These are phyloP conservation scores for Gorgonomyces haynaldii DNA, from an alignment of 192 early-diverging fungal species.

Conservation along the genomic window DNA sequence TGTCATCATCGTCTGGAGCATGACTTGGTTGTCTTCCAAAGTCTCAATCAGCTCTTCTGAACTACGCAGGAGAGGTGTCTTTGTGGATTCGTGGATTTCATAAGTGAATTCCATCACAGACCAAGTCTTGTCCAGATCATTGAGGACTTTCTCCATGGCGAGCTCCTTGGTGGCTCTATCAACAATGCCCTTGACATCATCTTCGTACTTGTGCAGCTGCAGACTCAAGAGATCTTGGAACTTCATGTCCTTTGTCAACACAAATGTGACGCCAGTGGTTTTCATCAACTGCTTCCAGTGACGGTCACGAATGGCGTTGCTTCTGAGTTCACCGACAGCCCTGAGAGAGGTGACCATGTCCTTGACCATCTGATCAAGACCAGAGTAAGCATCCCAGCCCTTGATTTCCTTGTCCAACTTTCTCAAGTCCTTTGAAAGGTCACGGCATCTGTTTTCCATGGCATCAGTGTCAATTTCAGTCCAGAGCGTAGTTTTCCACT, in stretches of 20 bases:
- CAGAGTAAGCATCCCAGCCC: constrained; percentile 52
- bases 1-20: constrained; percentile 59
- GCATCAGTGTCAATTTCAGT: constrained; percentile 52
- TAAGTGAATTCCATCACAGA: constrained; percentile 52
- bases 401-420: constrained; percentile 61
- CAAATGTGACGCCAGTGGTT: constrained; percentile 53
- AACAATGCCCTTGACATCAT: constrained; percentile 55
- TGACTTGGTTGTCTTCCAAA: constrained; percentile 56
- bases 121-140: constrained; percentile 54
- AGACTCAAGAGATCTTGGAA: constrained; percentile 52
- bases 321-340: constrained; percentile 52
- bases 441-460: constrained; percentile 49
- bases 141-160: constrained; percentile 57
- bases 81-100: constrained; percentile 43
- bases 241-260: constrained; percentile 54
- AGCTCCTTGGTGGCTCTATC: constrained; percentile 55
- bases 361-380: constrained; percentile 53
- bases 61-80: constrained; percentile 35
- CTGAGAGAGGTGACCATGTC: constrained; percentile 53
- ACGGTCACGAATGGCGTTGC: constrained; percentile 51
- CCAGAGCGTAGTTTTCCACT: constrained; percentile 51
- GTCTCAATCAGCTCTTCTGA: constrained; percentile 58
- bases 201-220: constrained; percentile 54
- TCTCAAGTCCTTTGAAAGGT: constrained; percentile 47
- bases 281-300: constrained; percentile 65